Conservation (phyloP, 2,329 filamentous ascomycete genomes). For the Phyllosticta citrichinensis region DNA sequence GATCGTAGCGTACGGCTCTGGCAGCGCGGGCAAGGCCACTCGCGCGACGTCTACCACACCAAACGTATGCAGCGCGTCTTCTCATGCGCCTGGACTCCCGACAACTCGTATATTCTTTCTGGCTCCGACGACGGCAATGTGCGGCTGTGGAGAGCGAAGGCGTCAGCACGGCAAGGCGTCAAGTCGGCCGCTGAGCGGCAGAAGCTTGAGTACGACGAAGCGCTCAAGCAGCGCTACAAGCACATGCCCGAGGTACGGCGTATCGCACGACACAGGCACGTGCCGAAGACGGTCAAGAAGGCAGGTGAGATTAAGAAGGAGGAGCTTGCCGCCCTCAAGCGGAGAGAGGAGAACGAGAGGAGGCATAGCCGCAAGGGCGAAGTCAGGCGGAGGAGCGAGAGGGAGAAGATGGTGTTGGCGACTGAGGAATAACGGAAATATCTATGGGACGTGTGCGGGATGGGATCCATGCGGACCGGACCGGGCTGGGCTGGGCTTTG, state of each 20-base stretch:
- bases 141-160: slow-evolving; percentile 79
- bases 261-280: slow-evolving; percentile 81
- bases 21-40: slow-evolving; percentile 70
- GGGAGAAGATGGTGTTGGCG: slow-evolving; percentile 86
- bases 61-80: slow-evolving; percentile 97
- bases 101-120: slow-evolving; percentile 79
- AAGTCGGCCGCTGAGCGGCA: slow-evolving; percentile 78
- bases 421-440: slow-evolving; percentile 41
- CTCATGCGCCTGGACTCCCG: slow-evolving; percentile 73
- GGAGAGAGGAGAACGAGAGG: slow-evolving; percentile 86
- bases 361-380: slow-evolving; percentile 81
- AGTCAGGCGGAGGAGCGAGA: slow-evolving; percentile 61
- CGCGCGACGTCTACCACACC: slow-evolving; percentile 90
- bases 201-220: slow-evolving; percentile 84
- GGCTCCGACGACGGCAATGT: slow-evolving; percentile 92
- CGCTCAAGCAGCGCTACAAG: slow-evolving; percentile 66
- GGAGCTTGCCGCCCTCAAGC: slow-evolving; percentile 78
- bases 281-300: slow-evolving; percentile 92
- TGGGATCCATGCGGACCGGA: background rate
- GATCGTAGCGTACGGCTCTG: slow-evolving; percentile 82
- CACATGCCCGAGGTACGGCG: slow-evolving; percentile 95
- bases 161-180: slow-evolving; percentile 72
- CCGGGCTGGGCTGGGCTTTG: background rate
- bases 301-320: slow-evolving; percentile 88
- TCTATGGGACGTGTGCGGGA: background rate